Conservation (phyloP, 2,329 filamentous ascomycete species). For the Pseudogymnoascus sp. region DNA sequence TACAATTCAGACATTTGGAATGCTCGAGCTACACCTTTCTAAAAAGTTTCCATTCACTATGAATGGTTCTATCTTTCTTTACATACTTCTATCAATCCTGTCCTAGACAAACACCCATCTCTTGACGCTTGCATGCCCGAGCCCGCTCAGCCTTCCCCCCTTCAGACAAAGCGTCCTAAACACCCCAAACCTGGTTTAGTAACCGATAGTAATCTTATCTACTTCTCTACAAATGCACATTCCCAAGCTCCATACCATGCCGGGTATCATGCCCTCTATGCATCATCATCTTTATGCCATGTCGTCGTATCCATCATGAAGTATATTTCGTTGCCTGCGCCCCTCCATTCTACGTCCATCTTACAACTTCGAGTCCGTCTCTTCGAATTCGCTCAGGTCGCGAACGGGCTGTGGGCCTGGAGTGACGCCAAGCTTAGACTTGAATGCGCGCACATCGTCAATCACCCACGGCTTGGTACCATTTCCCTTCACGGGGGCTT, state of each 20-base stretch:
- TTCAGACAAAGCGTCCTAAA: neutral
- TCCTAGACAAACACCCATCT: neutral
- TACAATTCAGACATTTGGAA: neutral
- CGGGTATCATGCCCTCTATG: slow-evolving; percentile 4
- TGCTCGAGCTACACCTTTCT: neutral
- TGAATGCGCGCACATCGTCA: slow-evolving; percentile 71
- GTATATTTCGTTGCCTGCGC: neutral
- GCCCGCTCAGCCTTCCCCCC: neutral
- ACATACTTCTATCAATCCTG: slow-evolving; percentile 3
- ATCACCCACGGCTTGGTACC: slow-evolving; percentile 54
- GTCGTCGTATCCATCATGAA: neutral
- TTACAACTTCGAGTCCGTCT: slow-evolving; percentile 73
- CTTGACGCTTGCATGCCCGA: neutral
- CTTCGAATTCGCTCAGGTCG: slow-evolving; percentile 78
- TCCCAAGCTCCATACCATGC: slow-evolving; percentile 6
- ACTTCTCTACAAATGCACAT: neutral
- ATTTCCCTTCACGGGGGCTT: slow-evolving; percentile 27
- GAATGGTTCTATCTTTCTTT: slow-evolving; percentile 1
- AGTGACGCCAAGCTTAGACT: slow-evolving; percentile 64
- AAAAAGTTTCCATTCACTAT: neutral
- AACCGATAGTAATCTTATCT: neutral
- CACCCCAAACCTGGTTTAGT: neutral
- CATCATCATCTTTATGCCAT: neutral
- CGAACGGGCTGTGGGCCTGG: slow-evolving; percentile 63
- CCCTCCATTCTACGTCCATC: neutral